These are phyloP conservation scores for Blepharisma japonicum DNA, from an alignment of 73 alveolate genomes.

Conservation along the genomic window DNA sequence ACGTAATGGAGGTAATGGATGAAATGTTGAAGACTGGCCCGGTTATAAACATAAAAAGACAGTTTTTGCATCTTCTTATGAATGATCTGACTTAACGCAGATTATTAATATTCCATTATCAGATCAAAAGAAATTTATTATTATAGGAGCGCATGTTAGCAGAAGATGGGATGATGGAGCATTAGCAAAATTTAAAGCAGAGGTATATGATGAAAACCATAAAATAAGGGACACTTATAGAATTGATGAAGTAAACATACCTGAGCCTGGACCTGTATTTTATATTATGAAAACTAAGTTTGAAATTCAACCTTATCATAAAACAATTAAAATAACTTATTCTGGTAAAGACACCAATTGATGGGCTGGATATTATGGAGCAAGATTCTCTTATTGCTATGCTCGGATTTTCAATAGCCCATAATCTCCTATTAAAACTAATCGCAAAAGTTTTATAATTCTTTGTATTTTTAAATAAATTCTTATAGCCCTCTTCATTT, in stretches of 20 bases:
- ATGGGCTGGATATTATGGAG: slow-evolving; percentile 28
- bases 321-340: neutral
- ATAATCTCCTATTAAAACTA: no score
- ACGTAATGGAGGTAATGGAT: no score
- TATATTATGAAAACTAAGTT: neutral
- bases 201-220: neutral
- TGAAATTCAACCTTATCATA: neutral
- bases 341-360: neutral
- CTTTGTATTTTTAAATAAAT: no score
- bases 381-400: slow-evolving; percentile 14
- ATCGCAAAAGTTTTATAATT: no score
- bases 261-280: neutral
- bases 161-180: neutral
- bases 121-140: neutral
- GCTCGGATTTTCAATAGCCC: neutral
- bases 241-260: neutral
- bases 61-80: no score
- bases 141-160: neutral
- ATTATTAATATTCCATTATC: no score
- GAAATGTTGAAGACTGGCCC: no score
- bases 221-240: neutral
- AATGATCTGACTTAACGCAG: no score
- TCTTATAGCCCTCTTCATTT: no score
- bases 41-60: no score
- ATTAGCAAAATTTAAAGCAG: neutral